phyloP scores from a whole-genome alignment of 495 filamentous ascomycete genomes.

The Terfezia claveryi region DNA sequence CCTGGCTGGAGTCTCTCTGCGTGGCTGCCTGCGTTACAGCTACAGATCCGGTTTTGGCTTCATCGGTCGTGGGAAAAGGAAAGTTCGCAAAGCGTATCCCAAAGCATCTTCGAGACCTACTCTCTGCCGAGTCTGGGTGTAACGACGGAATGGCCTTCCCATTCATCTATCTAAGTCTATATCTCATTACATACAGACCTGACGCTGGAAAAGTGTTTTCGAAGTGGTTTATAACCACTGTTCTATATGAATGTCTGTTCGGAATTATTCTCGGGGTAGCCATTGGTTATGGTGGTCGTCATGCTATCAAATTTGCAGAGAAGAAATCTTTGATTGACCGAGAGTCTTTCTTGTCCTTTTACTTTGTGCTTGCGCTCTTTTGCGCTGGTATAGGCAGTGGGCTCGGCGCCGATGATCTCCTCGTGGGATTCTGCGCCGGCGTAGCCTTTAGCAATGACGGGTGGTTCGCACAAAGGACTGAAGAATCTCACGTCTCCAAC shows the following conservation, averaged over 20 bases:
- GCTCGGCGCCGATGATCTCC: conserved; percentile 82
- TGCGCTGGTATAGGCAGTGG: conserved; percentile 87
- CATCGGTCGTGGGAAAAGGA: conserved; percentile 94
- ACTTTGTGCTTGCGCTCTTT: conserved; percentile 91
- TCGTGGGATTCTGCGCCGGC: conserved; percentile 85
- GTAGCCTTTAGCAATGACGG: conserved; percentile 98
- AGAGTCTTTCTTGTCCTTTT: conserved; percentile 95
- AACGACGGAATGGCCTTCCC: conserved; percentile 99
- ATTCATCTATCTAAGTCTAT: conserved; percentile 82
- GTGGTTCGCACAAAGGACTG: conserved; percentile 96
- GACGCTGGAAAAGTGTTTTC: conserved; percentile 45
- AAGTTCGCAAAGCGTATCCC: conserved; percentile 96
- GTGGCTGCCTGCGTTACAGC: conserved; percentile 89
- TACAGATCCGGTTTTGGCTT: conserved; percentile 91
- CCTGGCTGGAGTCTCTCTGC: conserved; percentile 71
- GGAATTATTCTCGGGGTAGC: conserved; percentile 74
- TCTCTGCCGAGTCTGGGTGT: conserved; percentile 95
- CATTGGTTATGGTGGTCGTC: conserved; percentile 72
- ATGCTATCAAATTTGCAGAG: conserved; percentile 79
- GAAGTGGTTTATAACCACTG: conserved; percentile 75
- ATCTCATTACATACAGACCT: conserved; percentile 60
- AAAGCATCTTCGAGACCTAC: conserved; percentile 82
- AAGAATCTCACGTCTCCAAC: conserved; percentile 96
- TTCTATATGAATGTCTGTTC: conserved; percentile 91
- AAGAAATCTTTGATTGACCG: conserved; percentile 70